Base-by-base conservation (phyloP, 2,329 filamentous ascomycete species). In the Calonectria pauciramosa region DNA sequence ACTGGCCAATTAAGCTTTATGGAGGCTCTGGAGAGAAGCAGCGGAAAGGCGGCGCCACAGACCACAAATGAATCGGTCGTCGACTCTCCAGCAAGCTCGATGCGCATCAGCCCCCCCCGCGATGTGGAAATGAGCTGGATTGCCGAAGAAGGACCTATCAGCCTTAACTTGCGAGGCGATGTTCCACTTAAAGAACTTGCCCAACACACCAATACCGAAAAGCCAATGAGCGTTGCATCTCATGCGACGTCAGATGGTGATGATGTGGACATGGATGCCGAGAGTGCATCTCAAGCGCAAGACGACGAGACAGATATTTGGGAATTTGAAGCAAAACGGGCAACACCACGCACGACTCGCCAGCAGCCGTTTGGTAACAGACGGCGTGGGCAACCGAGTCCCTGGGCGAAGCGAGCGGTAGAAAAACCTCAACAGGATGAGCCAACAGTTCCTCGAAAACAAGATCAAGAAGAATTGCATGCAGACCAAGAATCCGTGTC, bases 301-400 rank as follows among this genome's bases (percentile, higher is more conserved):
- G 85, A 86, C 32, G 87, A 88, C n/a, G 86, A 87, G 4, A 88
- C 88, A 14, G 85, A 92, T 76, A 86, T 92, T 14, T 92, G 90
- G 90, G 90, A 89, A 38, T 79, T 91, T 30, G 91, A 92, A 79
- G 90, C 90, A 14, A 86, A 88, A 68, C 87, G 90, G 16, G 83
- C 86, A 9, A 86, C 86, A 1, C 87, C 88, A 13, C 81, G 76
- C 7, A 78, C 82, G 28, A 67, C 77, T 41, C 78, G 78, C n/a
- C 80, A 83, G 30, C 82, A 81, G 52, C 79, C 82, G 1, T 84
- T 85, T 49, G 82, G 80, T 28, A 82, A 77, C 6, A 81, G 75
- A 51, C 80, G 82, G 4, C 72, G 77, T n/a, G 74, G 72, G 3
- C 76, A 85, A 10, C 85, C 86, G 1, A 87, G 84, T 44, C 84